These are phyloP conservation scores for Verbena officinalis DNA, from an alignment of 257 asterid species.

Conservation along the genomic window DNA sequence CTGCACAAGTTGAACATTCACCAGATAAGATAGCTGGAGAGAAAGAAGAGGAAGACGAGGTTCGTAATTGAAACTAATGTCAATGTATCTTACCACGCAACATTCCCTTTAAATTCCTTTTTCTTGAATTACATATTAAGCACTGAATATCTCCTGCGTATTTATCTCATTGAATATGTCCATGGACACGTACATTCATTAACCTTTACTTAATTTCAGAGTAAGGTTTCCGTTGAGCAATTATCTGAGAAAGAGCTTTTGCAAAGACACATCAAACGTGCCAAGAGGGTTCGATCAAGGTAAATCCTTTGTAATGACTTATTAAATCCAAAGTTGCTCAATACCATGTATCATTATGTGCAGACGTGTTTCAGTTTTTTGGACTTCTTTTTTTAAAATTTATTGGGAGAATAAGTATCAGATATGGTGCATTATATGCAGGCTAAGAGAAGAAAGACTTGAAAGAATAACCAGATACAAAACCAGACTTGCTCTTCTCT, in stretches of 20 bases:
- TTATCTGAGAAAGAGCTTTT: constrained; percentile 69
- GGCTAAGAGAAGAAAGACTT: constrained; percentile 82
- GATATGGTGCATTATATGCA: constrained; percentile 40
- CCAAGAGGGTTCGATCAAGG: constrained; percentile 87
- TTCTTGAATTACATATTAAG: no score
- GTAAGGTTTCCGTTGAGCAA: constrained; percentile 57
- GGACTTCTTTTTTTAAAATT: no score
- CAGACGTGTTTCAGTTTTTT: no score
- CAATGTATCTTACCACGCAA: constrained; percentile 15
- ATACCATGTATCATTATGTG: no score
- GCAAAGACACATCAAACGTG: constrained; percentile 81
- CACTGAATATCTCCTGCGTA: background rate
- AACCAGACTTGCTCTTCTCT: constrained; percentile 77
- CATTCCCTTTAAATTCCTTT: constrained; percentile 16
- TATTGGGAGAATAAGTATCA: no score
- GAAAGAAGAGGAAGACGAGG: constrained; percentile 75
- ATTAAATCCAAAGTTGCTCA: no score
- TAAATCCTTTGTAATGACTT: no score
- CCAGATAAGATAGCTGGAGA: constrained; percentile 46
- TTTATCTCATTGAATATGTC: background rate
- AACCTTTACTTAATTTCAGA: constrained; percentile 51
- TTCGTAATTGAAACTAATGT: constrained; percentile 39
- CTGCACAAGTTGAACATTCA: constrained; percentile 52
- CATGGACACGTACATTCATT: constrained; percentile 12
- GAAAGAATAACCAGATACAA: constrained; percentile 77